A percentile compares a stretch with the other conserved stretches of the same genome.
Conservation (phyloP, 805 yeast genomes). For the Candida nemodendra region DNA sequence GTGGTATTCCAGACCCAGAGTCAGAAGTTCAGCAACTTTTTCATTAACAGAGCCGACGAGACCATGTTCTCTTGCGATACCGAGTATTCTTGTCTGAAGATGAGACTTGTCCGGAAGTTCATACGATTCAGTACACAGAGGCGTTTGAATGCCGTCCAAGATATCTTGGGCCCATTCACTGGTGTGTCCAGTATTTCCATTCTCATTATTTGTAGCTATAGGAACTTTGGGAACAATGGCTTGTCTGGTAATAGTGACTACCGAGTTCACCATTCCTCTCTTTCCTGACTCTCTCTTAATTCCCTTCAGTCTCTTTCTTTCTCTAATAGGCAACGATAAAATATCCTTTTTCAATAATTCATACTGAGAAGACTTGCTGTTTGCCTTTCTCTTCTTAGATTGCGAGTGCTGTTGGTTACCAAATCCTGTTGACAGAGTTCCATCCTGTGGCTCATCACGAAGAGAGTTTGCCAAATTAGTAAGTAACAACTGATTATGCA, state of each 20-base stretch:
- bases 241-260: conserved; percentile 67
- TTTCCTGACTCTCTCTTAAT: conserved; percentile 84
- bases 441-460: conserved; percentile 68
- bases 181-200: conserved; percentile 38
- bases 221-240: conserved; percentile 84
- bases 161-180: conserved; percentile 93
- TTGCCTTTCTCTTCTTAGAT: conserved; percentile 42
- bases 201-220: conserved; percentile 45
- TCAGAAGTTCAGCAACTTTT: conserved; percentile 73
- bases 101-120: conserved; percentile 81
- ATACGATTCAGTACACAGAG: conserved; percentile 71
- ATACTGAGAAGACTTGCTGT: conserved; percentile 65
- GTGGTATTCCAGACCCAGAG: conserved; percentile 81
- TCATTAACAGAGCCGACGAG: conserved; percentile 75
- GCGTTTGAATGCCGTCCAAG: conserved; percentile 78
- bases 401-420: conserved; percentile 35
- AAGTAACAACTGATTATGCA: conserved; percentile 81
- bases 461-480: conserved; percentile 83
- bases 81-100: conserved; percentile 66
- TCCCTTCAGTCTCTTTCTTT: conserved; percentile 78
- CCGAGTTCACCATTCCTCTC: conserved; percentile 67
- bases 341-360: conserved; percentile 83
- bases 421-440: conserved; percentile 46
- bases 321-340: conserved; percentile 80
- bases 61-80: conserved; percentile 88